Conservation (phyloP, 805 yeast species). For the Metschnikowia dekortorum region DNA sequence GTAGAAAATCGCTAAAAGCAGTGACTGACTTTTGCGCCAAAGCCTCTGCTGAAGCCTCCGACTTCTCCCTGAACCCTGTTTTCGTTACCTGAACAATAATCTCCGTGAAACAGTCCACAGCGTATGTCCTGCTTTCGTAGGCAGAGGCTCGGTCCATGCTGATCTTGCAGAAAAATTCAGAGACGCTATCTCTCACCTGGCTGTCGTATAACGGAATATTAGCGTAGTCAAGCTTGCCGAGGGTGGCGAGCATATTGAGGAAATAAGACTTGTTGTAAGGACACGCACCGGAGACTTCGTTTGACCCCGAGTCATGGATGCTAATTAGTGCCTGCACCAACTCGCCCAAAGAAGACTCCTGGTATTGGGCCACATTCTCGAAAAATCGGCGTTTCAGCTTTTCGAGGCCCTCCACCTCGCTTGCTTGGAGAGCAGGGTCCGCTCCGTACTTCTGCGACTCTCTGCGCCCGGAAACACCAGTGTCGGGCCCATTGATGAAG, state of each 20-base stretch:
- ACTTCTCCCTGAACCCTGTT: slow-evolving; percentile 32
- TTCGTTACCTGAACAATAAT: slow-evolving; percentile 41
- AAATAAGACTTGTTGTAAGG: slow-evolving; percentile 54
- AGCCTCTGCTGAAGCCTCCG: slow-evolving; percentile 24
- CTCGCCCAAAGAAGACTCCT: slow-evolving; percentile 44
- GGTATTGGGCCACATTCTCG: slow-evolving; percentile 58
- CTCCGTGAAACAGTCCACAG: slow-evolving; percentile 50
- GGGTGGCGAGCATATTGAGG: slow-evolving; percentile 47
- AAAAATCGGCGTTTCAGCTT: slow-evolving; percentile 54
- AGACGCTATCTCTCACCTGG: slow-evolving; percentile 45
- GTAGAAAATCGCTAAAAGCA: slow-evolving; percentile 45
- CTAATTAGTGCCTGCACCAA: slow-evolving; percentile 45
- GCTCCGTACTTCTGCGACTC: background rate
- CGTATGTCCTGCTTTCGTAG: slow-evolving; percentile 41
- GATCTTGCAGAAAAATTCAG: slow-evolving; percentile 43
- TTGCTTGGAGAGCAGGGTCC: slow-evolving; percentile 35
- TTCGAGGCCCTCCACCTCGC: slow-evolving; percentile 51
- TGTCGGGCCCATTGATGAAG: slow-evolving; percentile 55
- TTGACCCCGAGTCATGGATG: slow-evolving; percentile 30
- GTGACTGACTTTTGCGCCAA: slow-evolving; percentile 44
- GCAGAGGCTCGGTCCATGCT: slow-evolving; percentile 40
- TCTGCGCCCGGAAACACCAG: slow-evolving; percentile 6
- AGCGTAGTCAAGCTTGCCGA: slow-evolving; percentile 48
- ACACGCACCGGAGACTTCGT: slow-evolving; percentile 29
- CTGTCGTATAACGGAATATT: slow-evolving; percentile 44